Evolutionary conservation across 2,329 filamentous ascomycete genomes (phyloP), one percentile per base, ranked within the genome.

Genomic region (Septoria petroselini): DNA sequence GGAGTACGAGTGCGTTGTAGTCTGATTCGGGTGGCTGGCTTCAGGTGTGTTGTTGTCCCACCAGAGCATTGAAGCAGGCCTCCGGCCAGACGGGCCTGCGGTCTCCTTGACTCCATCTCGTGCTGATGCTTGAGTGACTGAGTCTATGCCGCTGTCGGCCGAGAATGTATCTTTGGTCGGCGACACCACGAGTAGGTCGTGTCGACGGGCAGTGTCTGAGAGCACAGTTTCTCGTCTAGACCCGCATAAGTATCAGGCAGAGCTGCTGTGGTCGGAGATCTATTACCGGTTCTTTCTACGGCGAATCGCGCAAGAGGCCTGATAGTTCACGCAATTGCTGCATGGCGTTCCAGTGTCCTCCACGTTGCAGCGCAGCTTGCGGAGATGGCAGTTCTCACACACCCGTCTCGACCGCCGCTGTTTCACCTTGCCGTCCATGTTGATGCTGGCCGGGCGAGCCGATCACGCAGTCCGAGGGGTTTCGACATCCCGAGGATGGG

Each of bases 271-370:
- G 11, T 15, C 14, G 15, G 23, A 14, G 23, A 1, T 12, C 9
- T 11, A 23, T 34, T 37, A 55, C 56, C 56, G 52, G 37, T 57
- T 57, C 47, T 58, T 58, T 14, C 56, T 39, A 3, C 49, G 37
- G n/a, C 56, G 45, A 7, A 55, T 47, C 27, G 57, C 48, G 40
- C 56, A 57, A 12, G 46, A 37, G n/a, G 54, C 50, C 14, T 41
- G 49, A 29, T 50, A 52, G 30, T 54, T 52, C 7, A 56, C 54
- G 30, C 56, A 58, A 23, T 58, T 57, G 15, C 52, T 50, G 43
- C 56, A 58, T 31, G 56, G 56, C 38, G 49, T 51, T 12, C 47
- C 52, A 11, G 33, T 53, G 17, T 57, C 54, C 21, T 53, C 43
- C 11, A 57, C 48, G 19, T 57, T 58, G 43, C 57, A 57, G 11